These are phyloP conservation scores for Xylariaceae sp. DNA, from an alignment of 2,329 filamentous ascomycete genomes.

Conservation along the genomic window DNA sequence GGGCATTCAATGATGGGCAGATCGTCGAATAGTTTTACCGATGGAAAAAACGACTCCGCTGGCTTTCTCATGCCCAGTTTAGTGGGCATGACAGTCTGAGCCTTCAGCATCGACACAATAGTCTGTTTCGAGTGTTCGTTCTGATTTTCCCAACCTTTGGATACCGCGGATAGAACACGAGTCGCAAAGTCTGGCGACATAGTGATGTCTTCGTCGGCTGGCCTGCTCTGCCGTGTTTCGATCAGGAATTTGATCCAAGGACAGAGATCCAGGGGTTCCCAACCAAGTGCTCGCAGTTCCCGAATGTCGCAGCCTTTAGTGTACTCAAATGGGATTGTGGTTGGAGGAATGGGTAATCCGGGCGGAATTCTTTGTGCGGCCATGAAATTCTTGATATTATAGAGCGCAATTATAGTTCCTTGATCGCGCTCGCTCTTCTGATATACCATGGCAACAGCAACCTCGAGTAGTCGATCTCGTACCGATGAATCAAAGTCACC, in stretches of 20 bases:
- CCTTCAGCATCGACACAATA: slow-evolving; percentile 59
- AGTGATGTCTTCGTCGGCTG: slow-evolving; percentile 64
- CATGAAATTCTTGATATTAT: slow-evolving; percentile 68
- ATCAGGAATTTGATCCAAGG: slow-evolving; percentile 81
- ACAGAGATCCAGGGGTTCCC: slow-evolving; percentile 77
- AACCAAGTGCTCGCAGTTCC: slow-evolving; percentile 76
- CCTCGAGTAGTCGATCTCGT: slow-evolving; percentile 67
- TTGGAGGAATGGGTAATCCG: slow-evolving; percentile 73
- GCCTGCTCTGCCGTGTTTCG: slow-evolving; percentile 55
- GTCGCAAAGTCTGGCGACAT: slow-evolving; percentile 67
- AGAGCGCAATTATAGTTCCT: slow-evolving; percentile 71
- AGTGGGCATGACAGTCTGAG: slow-evolving; percentile 76
- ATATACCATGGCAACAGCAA: slow-evolving; percentile 67
- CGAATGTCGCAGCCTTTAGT: slow-evolving; percentile 62
- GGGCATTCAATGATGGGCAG: slow-evolving; percentile 75
- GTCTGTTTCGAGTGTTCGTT: slow-evolving; percentile 60
- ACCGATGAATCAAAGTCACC: slow-evolving; percentile 66
- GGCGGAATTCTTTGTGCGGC: slow-evolving; percentile 73
- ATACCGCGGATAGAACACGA: slow-evolving; percentile 71
- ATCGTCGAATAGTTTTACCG: slow-evolving; percentile 93
- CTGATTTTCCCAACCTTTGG: slow-evolving; percentile 85
- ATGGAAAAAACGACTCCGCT: slow-evolving; percentile 81
- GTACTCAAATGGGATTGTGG: slow-evolving; percentile 79
- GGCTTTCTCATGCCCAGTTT: slow-evolving; percentile 86
- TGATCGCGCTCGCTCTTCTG: slow-evolving; percentile 48